phyloP scores from a whole-genome alignment of 1,284 basidiomycete genomes.

The Veloboletus limbatus region DNA sequence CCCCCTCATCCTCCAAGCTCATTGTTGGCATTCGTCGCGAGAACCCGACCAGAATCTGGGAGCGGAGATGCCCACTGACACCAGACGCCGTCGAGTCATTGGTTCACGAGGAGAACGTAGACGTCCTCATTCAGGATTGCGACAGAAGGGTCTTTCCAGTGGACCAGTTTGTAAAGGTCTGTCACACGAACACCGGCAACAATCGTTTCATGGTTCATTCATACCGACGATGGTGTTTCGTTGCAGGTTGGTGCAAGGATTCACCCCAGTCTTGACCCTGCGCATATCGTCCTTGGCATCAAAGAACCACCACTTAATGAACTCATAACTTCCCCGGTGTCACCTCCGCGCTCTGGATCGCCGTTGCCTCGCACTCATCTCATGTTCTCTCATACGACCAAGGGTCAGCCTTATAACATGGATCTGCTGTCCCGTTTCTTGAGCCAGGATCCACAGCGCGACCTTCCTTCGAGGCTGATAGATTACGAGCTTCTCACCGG shows the following conservation, averaged over 20 bases:
- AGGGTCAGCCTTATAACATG: constrained; percentile 84
- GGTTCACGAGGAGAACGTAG: constrained; percentile 52
- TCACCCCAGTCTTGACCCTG: constrained; percentile 54
- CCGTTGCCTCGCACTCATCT: constrained; percentile 59
- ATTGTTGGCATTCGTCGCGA: constrained; percentile 73
- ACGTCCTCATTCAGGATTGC: constrained; percentile 75
- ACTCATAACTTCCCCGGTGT: constrained; percentile 49
- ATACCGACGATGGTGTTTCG: constrained; percentile 10
- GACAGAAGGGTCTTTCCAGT: constrained; percentile 70
- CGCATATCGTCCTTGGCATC: constrained; percentile 81
- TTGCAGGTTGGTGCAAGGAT: constrained; percentile 73
- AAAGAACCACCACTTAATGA: constrained; percentile 77
- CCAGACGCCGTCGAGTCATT: constrained; percentile 69
- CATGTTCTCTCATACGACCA: constrained; percentile 91
- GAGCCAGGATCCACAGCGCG: constrained; percentile 14
- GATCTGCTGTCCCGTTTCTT: constrained; percentile 71
- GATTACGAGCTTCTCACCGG: constrained; percentile 83
- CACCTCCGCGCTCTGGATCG: constrained; percentile 21
- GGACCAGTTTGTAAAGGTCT: constrained; percentile 64
- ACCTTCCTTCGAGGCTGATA: constrained; percentile 55
- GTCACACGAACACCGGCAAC: too few species aligned
- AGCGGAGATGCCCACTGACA: constrained; percentile 80
- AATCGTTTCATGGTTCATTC: constrained; percentile 1
- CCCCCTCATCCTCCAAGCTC: constrained; percentile 31
- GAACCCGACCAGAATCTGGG: constrained; percentile 80